phyloP scores from a whole-genome alignment of 2,329 filamentous ascomycete species.

The Colletotrichum scovillei region DNA sequence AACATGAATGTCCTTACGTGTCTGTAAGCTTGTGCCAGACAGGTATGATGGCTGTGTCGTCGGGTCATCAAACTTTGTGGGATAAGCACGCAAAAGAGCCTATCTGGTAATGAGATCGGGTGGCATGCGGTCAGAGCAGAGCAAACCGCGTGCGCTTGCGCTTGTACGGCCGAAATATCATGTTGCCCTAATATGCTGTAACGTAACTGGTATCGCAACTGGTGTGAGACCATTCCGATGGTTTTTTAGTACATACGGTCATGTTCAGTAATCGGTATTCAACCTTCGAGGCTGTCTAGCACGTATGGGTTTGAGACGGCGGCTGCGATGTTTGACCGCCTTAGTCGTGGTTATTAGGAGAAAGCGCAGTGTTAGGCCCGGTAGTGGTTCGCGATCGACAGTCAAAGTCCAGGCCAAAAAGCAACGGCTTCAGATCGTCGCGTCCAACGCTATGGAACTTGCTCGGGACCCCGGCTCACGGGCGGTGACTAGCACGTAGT shows the following conservation, averaged over 20 bases:
- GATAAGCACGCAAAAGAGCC: background rate
- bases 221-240: background rate
- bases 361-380: background rate
- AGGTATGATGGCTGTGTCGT: background rate
- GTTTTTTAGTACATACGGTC: background rate
- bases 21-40: background rate
- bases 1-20: background rate
- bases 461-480: conserved; percentile 4
- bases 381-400: background rate
- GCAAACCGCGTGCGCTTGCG: background rate
- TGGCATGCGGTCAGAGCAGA: background rate
- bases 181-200: background rate
- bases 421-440: conserved; percentile 9
- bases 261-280: background rate
- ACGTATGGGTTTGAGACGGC: background rate
- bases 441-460: background rate
- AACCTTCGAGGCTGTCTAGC: background rate
- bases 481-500: background rate
- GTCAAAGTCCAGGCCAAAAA: conserved; percentile 3
- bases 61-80: background rate
- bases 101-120: background rate
- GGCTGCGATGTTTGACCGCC: conserved; percentile 12
- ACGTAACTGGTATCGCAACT: background rate
- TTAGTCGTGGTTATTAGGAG: background rate
- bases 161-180: background rate